Evolutionary conservation across 2,329 filamentous ascomycete species (phyloP), one percentile per base, ranked within the genome.

Genomic region (Lachnellula suecica): DNA sequence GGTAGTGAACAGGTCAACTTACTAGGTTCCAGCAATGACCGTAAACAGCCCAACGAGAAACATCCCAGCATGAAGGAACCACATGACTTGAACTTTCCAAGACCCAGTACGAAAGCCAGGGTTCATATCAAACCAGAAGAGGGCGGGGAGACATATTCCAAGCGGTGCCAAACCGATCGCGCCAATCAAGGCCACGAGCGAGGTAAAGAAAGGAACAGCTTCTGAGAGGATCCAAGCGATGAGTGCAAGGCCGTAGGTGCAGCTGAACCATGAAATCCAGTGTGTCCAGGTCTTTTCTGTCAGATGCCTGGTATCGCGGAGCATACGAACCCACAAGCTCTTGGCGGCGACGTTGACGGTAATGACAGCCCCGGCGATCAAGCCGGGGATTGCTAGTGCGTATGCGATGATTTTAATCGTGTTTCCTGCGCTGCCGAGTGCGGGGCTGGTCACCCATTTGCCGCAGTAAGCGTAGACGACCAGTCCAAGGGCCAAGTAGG

Each of bases 321-420:
- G 65, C 15, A 78, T 71, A 2, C 78, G 73, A 15, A 81, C 77
- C 57, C 80, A 81, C 45, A 79, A 62, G 58, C 78, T 78, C 57
- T 80, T 81, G 1, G 75, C 72, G 1, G 72, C 27, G n/a, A 53
- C 51, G 22, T 53, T 46, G 9, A 49, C 37, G 22, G 19, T 34
- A 11, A 53, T 43, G 15, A 31, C 37, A n/a, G 38, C 71, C 51
- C 72, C 73, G 38, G 83, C 74, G 22, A 78, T 66, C 3, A 84
- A 69, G 1, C 79, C 79, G 2, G 75, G 69, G 5, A 84, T 62
- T 1, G 74, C 81, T 35, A 85, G 70, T 2, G 80, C 82, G 58
- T 84, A 85, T 0, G 79, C 69, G 0, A 84, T 72, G 64, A 80
- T 82, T 68, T 85, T 84, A 56, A 85, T 69, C 2, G 72, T 75